These are phyloP conservation scores for Penicillium bovifimosum DNA, from an alignment of 495 filamentous ascomycete species.

Conservation along the genomic window DNA sequence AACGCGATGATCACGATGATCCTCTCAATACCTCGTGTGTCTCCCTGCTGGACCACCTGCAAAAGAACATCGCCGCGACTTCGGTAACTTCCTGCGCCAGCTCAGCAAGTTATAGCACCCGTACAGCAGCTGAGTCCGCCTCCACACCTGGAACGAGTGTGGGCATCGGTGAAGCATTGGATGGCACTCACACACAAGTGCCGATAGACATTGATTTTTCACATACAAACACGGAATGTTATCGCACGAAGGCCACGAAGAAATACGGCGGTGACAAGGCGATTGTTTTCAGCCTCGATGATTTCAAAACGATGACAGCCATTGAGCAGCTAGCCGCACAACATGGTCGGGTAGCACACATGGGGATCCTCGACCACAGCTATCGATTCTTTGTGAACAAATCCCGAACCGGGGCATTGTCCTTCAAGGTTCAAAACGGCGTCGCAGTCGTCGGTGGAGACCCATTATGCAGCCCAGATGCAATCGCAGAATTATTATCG, in stretches of 20 bases:
- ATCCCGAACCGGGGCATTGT: slow-evolving; percentile 29
- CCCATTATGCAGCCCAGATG: slow-evolving; percentile 28
- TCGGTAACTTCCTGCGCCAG: slow-evolving; percentile 12
- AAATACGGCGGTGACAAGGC: background rate
- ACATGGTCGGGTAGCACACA: slow-evolving; percentile 39
- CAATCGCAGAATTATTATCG: slow-evolving; percentile 22
- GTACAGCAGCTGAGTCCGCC: slow-evolving; percentile 5
- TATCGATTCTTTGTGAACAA: slow-evolving; percentile 40
- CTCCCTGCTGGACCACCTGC: slow-evolving; percentile 20
- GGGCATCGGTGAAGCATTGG: slow-evolving; percentile 3
- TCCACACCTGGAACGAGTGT: slow-evolving; percentile 15
- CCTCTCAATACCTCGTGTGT: background rate
- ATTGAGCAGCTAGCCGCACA: slow-evolving; percentile 26
- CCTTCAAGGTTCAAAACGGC: slow-evolving; percentile 34
- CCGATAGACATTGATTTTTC: background rate
- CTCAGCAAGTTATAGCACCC: slow-evolving; percentile 15
- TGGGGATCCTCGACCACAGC: slow-evolving; percentile 41
- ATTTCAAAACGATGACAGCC: slow-evolving; percentile 26
- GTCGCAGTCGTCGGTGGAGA: slow-evolving; percentile 38
- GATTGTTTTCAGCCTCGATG: slow-evolving; percentile 22
- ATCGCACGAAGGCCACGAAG: background rate
- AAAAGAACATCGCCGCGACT: slow-evolving; percentile 2
- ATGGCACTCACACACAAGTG: background rate
- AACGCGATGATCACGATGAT: background rate
- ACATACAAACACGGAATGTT: background rate